These are phyloP conservation scores for Arthrobotrys sinensis DNA, from an alignment of 2,329 filamentous ascomycete genomes.

Conservation along the genomic window DNA sequence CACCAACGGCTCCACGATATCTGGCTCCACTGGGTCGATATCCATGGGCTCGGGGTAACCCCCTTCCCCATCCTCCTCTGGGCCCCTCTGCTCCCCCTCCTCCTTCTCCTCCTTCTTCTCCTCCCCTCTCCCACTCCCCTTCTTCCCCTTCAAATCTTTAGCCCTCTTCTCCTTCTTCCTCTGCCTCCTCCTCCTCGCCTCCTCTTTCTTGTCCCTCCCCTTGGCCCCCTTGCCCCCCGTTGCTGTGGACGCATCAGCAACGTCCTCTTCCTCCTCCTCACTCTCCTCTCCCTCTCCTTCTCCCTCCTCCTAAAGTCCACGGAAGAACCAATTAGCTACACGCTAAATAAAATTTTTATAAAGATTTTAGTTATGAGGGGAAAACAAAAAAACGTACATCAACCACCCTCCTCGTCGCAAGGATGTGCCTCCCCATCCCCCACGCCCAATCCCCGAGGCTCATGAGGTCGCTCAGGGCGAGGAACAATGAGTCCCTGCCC, in stretches of 20 bases:
- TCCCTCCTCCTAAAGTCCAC: neutral
- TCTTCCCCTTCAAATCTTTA: slow-evolving; percentile 5
- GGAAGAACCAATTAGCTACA: neutral
- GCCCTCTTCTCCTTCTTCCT: slow-evolving; percentile 1
- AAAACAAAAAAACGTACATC: too few relatives aligned
- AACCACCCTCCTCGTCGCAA: too few relatives aligned
- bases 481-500: neutral
- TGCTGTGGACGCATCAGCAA: too few relatives aligned
- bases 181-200: neutral
- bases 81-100: neutral
- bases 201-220: neutral
- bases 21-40: neutral
- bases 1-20: neutral
- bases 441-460: too few relatives aligned
- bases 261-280: neutral
- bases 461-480: too few relatives aligned
- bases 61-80: neutral
- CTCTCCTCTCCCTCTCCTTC: neutral
- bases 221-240: neutral
- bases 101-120: neutral
- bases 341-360: neutral
- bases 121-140: neutral
- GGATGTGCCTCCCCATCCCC: too few relatives aligned
- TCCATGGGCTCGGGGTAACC: slow-evolving; percentile 2
- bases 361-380: neutral